Base-by-base conservation (phyloP, 2,329 filamentous ascomycete genomes). In the Hansfordia pulvinata region DNA sequence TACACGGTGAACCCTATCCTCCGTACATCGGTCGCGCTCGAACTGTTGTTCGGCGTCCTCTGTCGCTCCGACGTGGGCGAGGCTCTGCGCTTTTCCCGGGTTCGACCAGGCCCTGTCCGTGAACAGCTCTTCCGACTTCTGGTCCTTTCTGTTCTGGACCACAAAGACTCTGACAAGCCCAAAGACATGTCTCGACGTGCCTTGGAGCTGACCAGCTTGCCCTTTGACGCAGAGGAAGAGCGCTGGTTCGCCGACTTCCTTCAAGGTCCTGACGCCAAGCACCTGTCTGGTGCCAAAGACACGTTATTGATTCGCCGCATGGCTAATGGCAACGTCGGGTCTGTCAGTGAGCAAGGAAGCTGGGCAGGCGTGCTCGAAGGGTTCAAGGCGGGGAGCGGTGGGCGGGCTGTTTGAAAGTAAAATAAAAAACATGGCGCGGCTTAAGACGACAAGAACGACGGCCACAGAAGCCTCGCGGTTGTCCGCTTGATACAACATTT, bases 281-380 rank as follows among this genome's bases (percentile, higher is more conserved):
- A 58, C 21, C 53, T 78, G 6, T 70, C 66, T 35, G 69, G 68
- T 14, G 73, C 78, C 4, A 76, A 70, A 43, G 82, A 88, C 40
- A 81, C 78, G 1, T 58, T 85, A 2, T 61, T 84, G 38, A 77
- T 85, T 63, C 69, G 80, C 38, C 70, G 65, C 34, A 72, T 90
- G 34, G 73, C 76, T 2, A 75, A 64, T 8, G 77, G 80, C 9
- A 58, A 73, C 29, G 45, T 47, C 2, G 64, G 68, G 12, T 52
- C 58, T 10, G 44, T 62, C 4, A 43, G 52, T 4, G 54, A 64
- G 30, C 56, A 60, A 33, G 57, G 58, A 0, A 51, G 56, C 8
- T 69, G 63, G 64, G 58, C 53, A 10, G 52, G 55, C 3, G 52
- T 69, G 6, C 35, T 69, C 3, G 62, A 68, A 28, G 64, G 63